phyloP scores from a whole-genome alignment of 2,329 filamentous ascomycete genomes.

The Colletotrichum orchidophilum region DNA sequence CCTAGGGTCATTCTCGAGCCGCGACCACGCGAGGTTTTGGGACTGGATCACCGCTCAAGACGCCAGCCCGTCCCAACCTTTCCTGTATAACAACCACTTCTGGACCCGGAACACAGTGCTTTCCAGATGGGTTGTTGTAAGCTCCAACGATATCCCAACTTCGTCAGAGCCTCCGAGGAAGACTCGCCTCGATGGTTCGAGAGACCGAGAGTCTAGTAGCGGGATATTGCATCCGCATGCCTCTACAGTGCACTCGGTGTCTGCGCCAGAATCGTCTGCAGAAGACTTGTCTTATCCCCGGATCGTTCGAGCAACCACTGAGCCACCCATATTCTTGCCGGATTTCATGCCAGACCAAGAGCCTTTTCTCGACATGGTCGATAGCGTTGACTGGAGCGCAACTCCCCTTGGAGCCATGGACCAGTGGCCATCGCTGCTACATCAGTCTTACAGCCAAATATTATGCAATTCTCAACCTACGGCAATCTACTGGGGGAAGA shows the following conservation, averaged over 20 bases:
- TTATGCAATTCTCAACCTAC: slow-evolving; percentile 58
- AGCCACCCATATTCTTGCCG: slow-evolving; percentile 44
- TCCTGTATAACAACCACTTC: slow-evolving; percentile 42
- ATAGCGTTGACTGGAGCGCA: slow-evolving; percentile 55
- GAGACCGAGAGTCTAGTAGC: slow-evolving; percentile 30
- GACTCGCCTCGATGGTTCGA: slow-evolving; percentile 40
- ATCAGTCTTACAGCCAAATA: slow-evolving; percentile 54
- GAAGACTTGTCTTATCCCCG: slow-evolving; percentile 32
- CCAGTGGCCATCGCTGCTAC: slow-evolving; percentile 57
- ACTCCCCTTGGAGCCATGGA: slow-evolving; percentile 58
- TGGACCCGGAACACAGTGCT: slow-evolving; percentile 50
- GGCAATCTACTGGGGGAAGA: slow-evolving; percentile 71
- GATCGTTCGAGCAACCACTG: slow-evolving; percentile 43
- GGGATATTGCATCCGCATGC: slow-evolving; percentile 10
- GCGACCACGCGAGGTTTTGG: slow-evolving; percentile 49
- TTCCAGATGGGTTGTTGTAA: slow-evolving; percentile 49
- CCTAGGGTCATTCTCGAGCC: slow-evolving; percentile 41
- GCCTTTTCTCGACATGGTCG: slow-evolving; percentile 50
- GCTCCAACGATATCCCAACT: slow-evolving; percentile 47
- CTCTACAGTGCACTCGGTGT: not conserved
- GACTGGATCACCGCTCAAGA: slow-evolving; percentile 46
- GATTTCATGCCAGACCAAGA: slow-evolving; percentile 48
- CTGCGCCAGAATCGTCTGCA: slow-evolving; percentile 8
- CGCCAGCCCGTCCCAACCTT: slow-evolving; percentile 37
- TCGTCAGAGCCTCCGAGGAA: slow-evolving; percentile 45